These are phyloP conservation scores for Chlorella ohadii DNA, from an alignment of 139 green algal genomes.

Conservation along the genomic window DNA sequence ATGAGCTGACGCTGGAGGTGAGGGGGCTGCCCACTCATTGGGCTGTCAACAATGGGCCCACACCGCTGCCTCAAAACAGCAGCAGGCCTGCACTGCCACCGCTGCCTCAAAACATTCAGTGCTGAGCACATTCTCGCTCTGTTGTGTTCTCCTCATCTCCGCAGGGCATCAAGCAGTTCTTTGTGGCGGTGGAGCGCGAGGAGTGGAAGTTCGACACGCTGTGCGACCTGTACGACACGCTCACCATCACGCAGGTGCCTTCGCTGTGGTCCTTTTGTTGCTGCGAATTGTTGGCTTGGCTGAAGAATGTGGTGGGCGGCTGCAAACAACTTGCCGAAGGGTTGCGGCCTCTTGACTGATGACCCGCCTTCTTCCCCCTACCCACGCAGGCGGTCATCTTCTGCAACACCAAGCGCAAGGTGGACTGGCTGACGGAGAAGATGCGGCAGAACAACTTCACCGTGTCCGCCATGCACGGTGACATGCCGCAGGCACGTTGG, in stretches of 20 bases:
- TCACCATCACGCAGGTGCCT: slow-evolving; percentile 91
- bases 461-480: slow-evolving; percentile 96
- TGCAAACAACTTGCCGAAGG: too few relatives aligned
- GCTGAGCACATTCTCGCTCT: too few relatives aligned
- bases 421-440: slow-evolving; percentile 98
- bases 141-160: too few relatives aligned
- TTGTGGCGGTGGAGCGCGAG: slow-evolving; percentile 98
- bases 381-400: slow-evolving; percentile 99
- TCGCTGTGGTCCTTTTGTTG: background rate
- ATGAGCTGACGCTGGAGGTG: slow-evolving; percentile 99
- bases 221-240: slow-evolving; percentile 99
- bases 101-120: too few relatives aligned
- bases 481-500: slow-evolving; percentile 83
- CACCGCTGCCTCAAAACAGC: too few relatives aligned
- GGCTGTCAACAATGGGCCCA: too few relatives aligned
- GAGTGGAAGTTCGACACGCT: slow-evolving; percentile 99
- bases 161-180: slow-evolving; percentile 99
- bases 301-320: too few relatives aligned
- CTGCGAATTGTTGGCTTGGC: background rate
- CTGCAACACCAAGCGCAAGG: slow-evolving; percentile 98
- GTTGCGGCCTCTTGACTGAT: too few relatives aligned
- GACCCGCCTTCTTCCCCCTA: too few relatives aligned
- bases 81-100: too few relatives aligned
- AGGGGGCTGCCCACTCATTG: background rate
- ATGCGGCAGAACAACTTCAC: slow-evolving; percentile 99